Evolutionary conservation across 768 basidiomycete genomes (phyloP), one percentile per base, ranked within the genome.

Genomic region (Panellus pusillus): DNA sequence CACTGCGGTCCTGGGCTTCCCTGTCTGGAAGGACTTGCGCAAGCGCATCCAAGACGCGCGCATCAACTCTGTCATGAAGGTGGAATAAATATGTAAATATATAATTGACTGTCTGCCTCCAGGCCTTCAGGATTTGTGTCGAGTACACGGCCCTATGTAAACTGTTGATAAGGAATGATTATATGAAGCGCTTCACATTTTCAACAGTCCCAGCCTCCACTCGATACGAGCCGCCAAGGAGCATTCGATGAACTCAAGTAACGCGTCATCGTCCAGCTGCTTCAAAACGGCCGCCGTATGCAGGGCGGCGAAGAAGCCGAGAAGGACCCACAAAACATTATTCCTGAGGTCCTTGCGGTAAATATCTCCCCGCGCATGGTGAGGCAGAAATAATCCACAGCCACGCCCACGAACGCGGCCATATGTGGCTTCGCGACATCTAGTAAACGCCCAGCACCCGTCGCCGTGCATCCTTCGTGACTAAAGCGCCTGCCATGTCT

Each of bases 51-150:
- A 91, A 58, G 68, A 72, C 24, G 82, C 82, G 13, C 77, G 88
- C 2, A 91, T 91, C 36, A 82, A 89, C 50, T 89, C 87, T 18
- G 86, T 92, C 6, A 84, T 87, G 84, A 92, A 91, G 67, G 79
- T 79, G 9, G 71, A 88, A 64, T 86, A 63, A 63, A 38, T 81
- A 80, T 68, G 74, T 35, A 70, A 76, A 31, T 87, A 85, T 24
- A 35, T 14, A 35, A 35, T 35, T 24, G 65, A 73, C 74, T 51
- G 83, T 87, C 58, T 87, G 85, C 63, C 71, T 80, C 19, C 80
- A 84, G 39, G 63, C 67, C 6, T 64, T 81, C 47, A 78, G 24
- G 24, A 24, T 24, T 24, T 24, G 24, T 24, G 24, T 24, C 6
- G 24, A 2, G 8, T 35, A 35, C 32, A 35, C 32, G 32, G 32